Base-by-base conservation (phyloP, 2,329 filamentous ascomycete species). In the Pseudocercospora vitis region DNA sequence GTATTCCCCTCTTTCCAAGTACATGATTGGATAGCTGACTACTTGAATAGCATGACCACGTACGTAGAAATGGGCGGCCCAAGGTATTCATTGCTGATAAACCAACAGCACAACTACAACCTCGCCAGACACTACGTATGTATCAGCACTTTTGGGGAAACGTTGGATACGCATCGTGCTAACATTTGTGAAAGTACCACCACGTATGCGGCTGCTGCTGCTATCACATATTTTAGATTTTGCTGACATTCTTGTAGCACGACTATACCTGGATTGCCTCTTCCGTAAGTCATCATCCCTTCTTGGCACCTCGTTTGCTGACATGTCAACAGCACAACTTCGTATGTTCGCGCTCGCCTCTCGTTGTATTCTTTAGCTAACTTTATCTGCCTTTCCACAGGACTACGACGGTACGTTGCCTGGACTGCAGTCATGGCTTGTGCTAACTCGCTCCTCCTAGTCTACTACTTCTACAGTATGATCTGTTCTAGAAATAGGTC, bases 381-480 rank as follows among this genome's bases (percentile, higher is more conserved):
- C n/a, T n/a, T n/a, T n/a, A n/a, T 32, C 31, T 50, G 19, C 26
- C 47, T 39, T 19, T 39, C 19, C 21, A 19, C 19, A 44, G 39
- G 6, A 23, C 39, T 5, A 23, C 39, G 4, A 23, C 39, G 39
- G n/a, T n/a, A n/a, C n/a, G n/a, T n/a, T n/a, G n/a, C n/a, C n/a
- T n/a, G n/a, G n/a, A n/a, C n/a, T n/a, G n/a, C n/a, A n/a, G n/a
- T n/a, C n/a, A n/a, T n/a, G n/a, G n/a, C n/a, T n/a, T n/a, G n/a
- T n/a, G n/a, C n/a, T n/a, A n/a, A n/a, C n/a, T 29, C 28, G 28
- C 28, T 29, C 12, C 14, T 18, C n/a, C 4, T 37, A 4, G 14
- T 3, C 3, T 18, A 1, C n/a, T 37, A 18, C 33, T 16, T 37
- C 33, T 37, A 9, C 33, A 16, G 33, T n/a, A n/a, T n/a, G n/a